These are phyloP conservation scores for Larix sibirica DNA, from an alignment of 83 land plant genomes.

Conservation along the genomic window DNA sequence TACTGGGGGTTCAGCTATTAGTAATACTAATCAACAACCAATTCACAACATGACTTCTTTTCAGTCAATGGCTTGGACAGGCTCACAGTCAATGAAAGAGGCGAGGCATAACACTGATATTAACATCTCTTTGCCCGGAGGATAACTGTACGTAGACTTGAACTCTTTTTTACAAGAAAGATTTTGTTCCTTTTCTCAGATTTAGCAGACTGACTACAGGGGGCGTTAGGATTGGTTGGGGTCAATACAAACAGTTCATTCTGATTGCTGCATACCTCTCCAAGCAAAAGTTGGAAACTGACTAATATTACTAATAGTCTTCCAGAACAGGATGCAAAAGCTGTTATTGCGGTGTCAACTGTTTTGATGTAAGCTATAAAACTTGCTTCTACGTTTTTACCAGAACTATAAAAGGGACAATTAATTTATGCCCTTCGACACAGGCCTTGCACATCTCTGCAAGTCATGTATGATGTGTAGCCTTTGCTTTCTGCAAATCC, in stretches of 20 bases:
- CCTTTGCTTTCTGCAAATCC: slow-evolving; percentile 7
- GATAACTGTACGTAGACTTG: background rate
- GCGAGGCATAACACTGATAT: slow-evolving; percentile 25
- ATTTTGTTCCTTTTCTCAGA: slow-evolving; percentile 14
- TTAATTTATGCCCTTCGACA: slow-evolving; percentile 12
- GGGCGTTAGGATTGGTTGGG: slow-evolving; percentile 9
- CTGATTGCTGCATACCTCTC: slow-evolving; percentile 16
- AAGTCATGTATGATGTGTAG: slow-evolving; percentile 18
- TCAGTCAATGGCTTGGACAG: slow-evolving; percentile 24
- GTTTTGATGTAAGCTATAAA: slow-evolving; percentile 1
- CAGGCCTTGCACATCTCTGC: slow-evolving; percentile 2
- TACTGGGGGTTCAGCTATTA: slow-evolving; percentile 8
- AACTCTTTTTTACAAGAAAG: slow-evolving; percentile 13
- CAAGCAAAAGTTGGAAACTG: slow-evolving; percentile 14
- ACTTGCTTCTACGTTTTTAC: slow-evolving; percentile 12
- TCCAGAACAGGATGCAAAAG: slow-evolving; percentile 7
- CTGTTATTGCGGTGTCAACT: slow-evolving; percentile 10
- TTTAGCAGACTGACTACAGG: slow-evolving; percentile 3
- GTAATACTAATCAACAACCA: slow-evolving; percentile 13
- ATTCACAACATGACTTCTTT: slow-evolving; percentile 16
- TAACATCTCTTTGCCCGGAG: slow-evolving; percentile 18
- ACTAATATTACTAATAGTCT: slow-evolving; percentile 16
- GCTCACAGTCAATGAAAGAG: slow-evolving; percentile 20
- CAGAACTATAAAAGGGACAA: background rate
- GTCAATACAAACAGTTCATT: slow-evolving; percentile 12